phyloP scores from a whole-genome alignment of 805 yeast genomes.

The Yarrowia sp. region DNA sequence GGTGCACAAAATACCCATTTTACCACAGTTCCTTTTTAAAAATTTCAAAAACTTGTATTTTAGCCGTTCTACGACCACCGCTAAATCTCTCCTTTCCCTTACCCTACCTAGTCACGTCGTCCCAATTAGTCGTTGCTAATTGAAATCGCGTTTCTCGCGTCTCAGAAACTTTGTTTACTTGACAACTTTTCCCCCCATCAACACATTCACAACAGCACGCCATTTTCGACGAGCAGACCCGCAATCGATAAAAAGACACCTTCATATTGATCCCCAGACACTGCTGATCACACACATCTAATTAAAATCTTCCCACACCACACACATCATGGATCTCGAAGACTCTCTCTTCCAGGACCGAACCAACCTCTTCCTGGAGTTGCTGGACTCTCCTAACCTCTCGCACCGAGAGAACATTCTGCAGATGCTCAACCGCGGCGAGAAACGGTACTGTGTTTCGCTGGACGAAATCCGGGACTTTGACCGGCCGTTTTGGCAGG shows the following conservation, averaged over 20 bases:
- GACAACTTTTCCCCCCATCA: neutral
- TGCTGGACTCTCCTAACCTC: neutral
- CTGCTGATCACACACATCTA: neutral
- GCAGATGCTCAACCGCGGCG: slow-evolving; percentile 65
- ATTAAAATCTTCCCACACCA: neutral
- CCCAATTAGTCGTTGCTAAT: neutral
- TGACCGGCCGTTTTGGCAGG: slow-evolving; percentile 73
- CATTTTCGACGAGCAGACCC: neutral
- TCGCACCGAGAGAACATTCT: slow-evolving; percentile 57
- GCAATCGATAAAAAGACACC: neutral
- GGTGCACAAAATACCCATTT: too few species aligned
- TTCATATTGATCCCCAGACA: neutral
- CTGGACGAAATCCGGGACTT: slow-evolving; percentile 86
- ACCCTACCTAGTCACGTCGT: slow-evolving; percentile 5
- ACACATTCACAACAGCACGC: neutral
- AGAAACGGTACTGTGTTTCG: slow-evolving; percentile 66
- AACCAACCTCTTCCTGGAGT: neutral
- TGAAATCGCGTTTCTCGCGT: slow-evolving; percentile 8
- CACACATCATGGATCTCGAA: slow-evolving; percentile 17
- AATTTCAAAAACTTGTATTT: neutral
- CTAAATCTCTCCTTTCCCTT: neutral
- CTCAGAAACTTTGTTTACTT: neutral
- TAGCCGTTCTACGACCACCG: too few species aligned
- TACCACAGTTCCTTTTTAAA: neutral
- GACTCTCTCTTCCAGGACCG: slow-evolving; percentile 13